Base-by-base conservation (phyloP, 352 stramenopile species). In the Pythium myriotylum region DNA sequence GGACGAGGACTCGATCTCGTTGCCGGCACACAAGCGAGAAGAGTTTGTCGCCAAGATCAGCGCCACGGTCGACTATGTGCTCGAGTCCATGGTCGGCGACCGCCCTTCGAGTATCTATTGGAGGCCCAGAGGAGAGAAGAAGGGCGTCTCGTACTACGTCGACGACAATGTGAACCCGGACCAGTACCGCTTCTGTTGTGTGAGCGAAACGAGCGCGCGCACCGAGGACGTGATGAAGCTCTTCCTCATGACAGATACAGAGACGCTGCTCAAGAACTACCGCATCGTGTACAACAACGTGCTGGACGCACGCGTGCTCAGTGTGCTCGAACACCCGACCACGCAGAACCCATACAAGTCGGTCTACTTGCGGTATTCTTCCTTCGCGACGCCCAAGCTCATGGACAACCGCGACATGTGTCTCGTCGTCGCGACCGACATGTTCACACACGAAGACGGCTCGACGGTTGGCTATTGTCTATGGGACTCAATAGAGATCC, bases 381-480 rank as follows among this genome's bases (percentile, higher is more conserved):
- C 29, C 47, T 76, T 40, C 75, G 69, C 39, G 27, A 74, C 22
- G 59, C 68, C 14, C 56, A 74, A 20, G 70, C 74, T 49, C 45
- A 72, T 27, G 47, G 64, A 72, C 43, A 62, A 83, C 39, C 72
- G 74, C 17, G 77, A 70, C 26, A 59, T 81, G 19, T 84, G 76
- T 50, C 35, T 84, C 13, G 68, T 73, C 0, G 74, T 84, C 20
- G 72, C 78, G 27, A 69, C 54, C 29, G 50, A 69, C 29, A 33
- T 63, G 13, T 51, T 69, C 29, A 50, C 45, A 26, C 56, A 74
- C 7, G 60, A 71, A 22, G 74, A 84, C 27, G 76, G 72, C 39
- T 83, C 76, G 1, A 81, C 70, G 0, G 76, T 86, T 39, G 79
- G 74, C 50, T 88, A 86, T 53, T 86, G 79, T 53, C 68, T 88